Evolutionary conservation across 148 eudicot genomes (phyloP).

Genomic region (Simmondsia chinensis): DNA sequence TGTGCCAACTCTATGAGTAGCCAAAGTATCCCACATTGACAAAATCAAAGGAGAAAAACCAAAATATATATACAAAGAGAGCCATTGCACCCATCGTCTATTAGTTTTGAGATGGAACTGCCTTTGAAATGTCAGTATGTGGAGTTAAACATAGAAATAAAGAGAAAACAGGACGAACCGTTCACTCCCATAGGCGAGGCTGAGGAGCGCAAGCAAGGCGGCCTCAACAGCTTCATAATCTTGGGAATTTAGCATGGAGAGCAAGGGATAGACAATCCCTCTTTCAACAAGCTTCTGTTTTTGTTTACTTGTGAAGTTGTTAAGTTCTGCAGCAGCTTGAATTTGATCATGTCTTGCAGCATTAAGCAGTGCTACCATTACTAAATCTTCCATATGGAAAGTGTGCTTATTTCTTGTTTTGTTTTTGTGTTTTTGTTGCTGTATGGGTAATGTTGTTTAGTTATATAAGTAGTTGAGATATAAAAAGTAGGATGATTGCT

Average conservation of each 20-base stretch:
- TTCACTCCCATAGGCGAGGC: conserved; percentile 69
- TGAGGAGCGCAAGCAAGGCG: conserved; percentile 59
- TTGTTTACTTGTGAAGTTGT: conserved; percentile 35
- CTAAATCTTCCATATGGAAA: conserved; percentile 28
- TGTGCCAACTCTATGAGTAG: no score
- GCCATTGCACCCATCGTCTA: no score
- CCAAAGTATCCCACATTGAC: no score
- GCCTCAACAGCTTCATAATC: conserved; percentile 52
- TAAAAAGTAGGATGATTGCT: conserved; percentile 24
- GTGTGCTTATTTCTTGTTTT: no score
- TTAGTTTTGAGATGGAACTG: no score
- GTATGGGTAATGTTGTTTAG: background rate
- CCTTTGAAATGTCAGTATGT: no score
- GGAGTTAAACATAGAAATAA: no score
- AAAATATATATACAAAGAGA: background rate
- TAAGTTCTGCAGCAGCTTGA: conserved; percentile 32
- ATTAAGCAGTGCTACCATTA: conserved; percentile 37
- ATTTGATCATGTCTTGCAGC: conserved; percentile 28
- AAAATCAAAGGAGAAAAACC: background rate
- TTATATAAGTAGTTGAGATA: background rate
- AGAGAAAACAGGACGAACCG: conserved; percentile 24
- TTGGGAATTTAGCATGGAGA: conserved; percentile 33
- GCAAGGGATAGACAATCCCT: conserved; percentile 37
- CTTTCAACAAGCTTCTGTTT: conserved; percentile 43
- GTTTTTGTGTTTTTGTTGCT: background rate